Percentiles rank a stretch among this genome's conserved stretches.
phyloP scores from a whole-genome alignment of 2,329 filamentous ascomycete species.

The Lithohypha guttulata region DNA sequence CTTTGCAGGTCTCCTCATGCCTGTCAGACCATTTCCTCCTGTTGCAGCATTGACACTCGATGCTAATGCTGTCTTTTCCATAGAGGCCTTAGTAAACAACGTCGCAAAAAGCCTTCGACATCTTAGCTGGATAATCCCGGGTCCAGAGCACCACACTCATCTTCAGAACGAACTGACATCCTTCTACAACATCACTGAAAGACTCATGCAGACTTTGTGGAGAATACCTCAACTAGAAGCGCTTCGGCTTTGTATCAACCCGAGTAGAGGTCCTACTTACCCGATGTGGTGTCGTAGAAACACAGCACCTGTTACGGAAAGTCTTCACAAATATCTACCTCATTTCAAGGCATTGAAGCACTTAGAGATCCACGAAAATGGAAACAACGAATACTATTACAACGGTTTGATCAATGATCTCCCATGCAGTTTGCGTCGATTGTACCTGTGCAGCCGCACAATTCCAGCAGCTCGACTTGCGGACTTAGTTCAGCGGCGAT shows the following conservation, averaged over 20 bases:
- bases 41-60: slow-evolving; percentile 14
- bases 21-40: not conserved
- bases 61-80: slow-evolving; percentile 12
- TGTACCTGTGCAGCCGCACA: slow-evolving; percentile 13
- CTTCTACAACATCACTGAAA: slow-evolving; percentile 1
- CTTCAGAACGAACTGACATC: not conserved
- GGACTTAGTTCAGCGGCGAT: not conserved
- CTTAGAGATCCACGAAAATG: slow-evolving; percentile 17
- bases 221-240: slow-evolving; percentile 4
- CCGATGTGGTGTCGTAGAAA: too few relatives aligned
- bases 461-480: not conserved
- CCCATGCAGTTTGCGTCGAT: slow-evolving; percentile 11
- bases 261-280: too few relatives aligned
- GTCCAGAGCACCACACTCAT: not conserved
- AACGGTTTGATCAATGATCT: slow-evolving; percentile 13
- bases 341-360: slow-evolving; percentile 10
- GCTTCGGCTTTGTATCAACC: slow-evolving; percentile 15
- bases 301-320: too few relatives aligned
- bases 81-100: slow-evolving; percentile 1
- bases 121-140: slow-evolving; percentile 6
- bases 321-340: slow-evolving; percentile 10
- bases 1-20: not conserved
- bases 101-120: slow-evolving; percentile 1
- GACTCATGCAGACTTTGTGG: not conserved
- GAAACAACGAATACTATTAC: slow-evolving; percentile 10